Base-by-base conservation (phyloP, 2,329 filamentous ascomycete species). In the Ophiostoma himal-ulmi region DNA sequence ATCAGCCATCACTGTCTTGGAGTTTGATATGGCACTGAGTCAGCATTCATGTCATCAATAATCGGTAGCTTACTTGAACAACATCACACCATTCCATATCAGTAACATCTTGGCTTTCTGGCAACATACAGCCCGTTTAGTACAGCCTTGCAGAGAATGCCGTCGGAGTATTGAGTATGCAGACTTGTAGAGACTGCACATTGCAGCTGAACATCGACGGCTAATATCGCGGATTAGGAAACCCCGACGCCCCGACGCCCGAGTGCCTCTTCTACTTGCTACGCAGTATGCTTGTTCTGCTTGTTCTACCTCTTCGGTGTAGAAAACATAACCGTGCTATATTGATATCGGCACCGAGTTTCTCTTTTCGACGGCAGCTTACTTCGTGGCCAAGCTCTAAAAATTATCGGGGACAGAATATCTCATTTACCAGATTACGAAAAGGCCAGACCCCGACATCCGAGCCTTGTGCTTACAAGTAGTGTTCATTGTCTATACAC, bases 301-400 rank as follows among this genome's bases (percentile, higher is more conserved):
- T 44, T 44, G 41, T 44, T 17, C 10, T 44, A 22, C 22, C 48
- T n/a, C n/a, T 13, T 57, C 52, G 52, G 52, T 8, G n/a, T 5
- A 30, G n/a, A 26, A 4, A 57, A 26, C 52, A 57, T 44, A 10
- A 7, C 54, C 26, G 57, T 13, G 26, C 37, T 48, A 17, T 6
- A 20, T 48, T 62, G 26, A 13, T 26, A 62, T 62, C 57, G 57
- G 57, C 57, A 26, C 57, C 57, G 57, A 62, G 57, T 14, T 62
- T 26, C 57, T 62, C 1, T 34, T 62, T 62, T 34, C 1, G 26
- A 62, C 26, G 26, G 57, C 57, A 5, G 44, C 5, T 48, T 17
- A 48, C 52, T 11, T 4, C 1, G 11, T 57, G n/a, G 22, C 17
- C 48, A 8, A n/a, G 3, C 30, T 30, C 30, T n/a, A 22, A 17